A percentile compares a stretch with the other conserved stretches of the same genome.
phyloP scores from a whole-genome alignment of 805 yeast species.

The Komagataella mondaviorum region DNA sequence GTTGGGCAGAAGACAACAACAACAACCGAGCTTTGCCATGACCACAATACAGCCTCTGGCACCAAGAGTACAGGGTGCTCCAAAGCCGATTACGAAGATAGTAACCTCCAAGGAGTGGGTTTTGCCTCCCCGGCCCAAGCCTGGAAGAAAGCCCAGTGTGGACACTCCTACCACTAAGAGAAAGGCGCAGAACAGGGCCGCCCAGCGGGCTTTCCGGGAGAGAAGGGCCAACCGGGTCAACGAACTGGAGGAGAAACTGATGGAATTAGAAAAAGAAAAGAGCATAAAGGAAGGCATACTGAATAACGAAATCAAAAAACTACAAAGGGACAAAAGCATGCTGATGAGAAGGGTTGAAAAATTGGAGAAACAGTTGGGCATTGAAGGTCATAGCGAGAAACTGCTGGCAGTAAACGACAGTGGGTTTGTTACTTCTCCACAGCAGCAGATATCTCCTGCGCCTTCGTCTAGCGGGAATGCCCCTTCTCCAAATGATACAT shows the following conservation, averaged over 20 bases:
- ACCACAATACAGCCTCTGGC: neutral
- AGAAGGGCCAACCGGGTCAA: constrained; percentile 72
- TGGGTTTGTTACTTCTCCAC: constrained; percentile 2
- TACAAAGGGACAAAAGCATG: constrained; percentile 29
- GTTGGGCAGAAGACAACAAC: neutral
- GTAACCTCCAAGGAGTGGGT: constrained; percentile 49
- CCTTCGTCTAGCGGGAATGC: constrained; percentile 24
- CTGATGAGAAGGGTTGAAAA: constrained; percentile 13
- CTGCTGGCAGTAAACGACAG: constrained; percentile 1
- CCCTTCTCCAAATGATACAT: neutral
- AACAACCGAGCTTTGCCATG: neutral
- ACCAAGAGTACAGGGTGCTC: neutral
- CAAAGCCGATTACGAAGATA: constrained; percentile 26
- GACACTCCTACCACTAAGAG: constrained; percentile 79
- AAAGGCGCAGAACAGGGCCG: constrained; percentile 89
- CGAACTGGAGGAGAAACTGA: constrained; percentile 59
- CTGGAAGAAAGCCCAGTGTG: constrained; percentile 30
- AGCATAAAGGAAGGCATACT: constrained; percentile 44
- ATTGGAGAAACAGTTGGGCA: constrained; percentile 7
- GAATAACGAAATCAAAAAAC: constrained; percentile 35
- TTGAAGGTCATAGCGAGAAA: neutral
- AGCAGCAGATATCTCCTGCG: constrained; percentile 30
- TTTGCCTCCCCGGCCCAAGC: constrained; percentile 48
- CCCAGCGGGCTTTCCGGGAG: constrained; percentile 84
- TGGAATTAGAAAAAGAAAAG: constrained; percentile 54